Evolutionary conservation across 768 basidiomycete species (phyloP), one percentile per base, ranked within the genome.

Genomic region (Xerocomellus chrysenteron): DNA sequence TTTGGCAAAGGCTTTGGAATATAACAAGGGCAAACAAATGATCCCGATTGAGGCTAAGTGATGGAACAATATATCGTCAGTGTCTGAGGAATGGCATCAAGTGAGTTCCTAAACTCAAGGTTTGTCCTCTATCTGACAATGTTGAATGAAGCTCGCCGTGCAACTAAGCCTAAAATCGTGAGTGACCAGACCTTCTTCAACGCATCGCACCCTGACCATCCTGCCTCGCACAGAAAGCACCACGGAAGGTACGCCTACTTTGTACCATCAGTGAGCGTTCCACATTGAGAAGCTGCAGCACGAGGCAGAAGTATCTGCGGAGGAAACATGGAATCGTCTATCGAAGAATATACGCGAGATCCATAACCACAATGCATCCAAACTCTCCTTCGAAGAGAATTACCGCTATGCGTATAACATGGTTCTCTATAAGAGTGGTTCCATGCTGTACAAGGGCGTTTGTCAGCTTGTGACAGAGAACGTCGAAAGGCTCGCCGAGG

Each of bases 341-440:
- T 79, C 91, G 12, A 77, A 79, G 58, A 97, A 98, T 60, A 95
- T 99, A 63, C 81, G 85, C 55, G 93, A 96, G 78, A 98, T 99
- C 50, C 93, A 96, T 70, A 88, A 92, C 63, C 92, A 96, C 73
- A 93, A 96, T 71, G 92, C 94, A 4, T 83, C 85, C 47, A 87
- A 86, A 64, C 82, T 99, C 35, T 90, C 88, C 21, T 95, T 89
- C 63, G 92, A 98, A 70, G 94, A 95, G 74, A 92, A 93, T 62
- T 93, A 97, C 70, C 83, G 96, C 42, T 94, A 90, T 70, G 93
- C 88, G 19, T 97, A 97, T 75, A 94, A 94, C 68, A 86, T 98
- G 82, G 94, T 97, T 5, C 81, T 97, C 5, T 82, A 87, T 66
- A 92, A 90, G 69, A 82, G 88, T 51, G 94, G 93, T 3, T 86